A percentile compares a stretch with the other conserved stretches of the same genome.
These are phyloP conservation scores for Chytriomyces sp. DNA, from an alignment of 192 early-diverging fungal genomes.

Conservation along the genomic window DNA sequence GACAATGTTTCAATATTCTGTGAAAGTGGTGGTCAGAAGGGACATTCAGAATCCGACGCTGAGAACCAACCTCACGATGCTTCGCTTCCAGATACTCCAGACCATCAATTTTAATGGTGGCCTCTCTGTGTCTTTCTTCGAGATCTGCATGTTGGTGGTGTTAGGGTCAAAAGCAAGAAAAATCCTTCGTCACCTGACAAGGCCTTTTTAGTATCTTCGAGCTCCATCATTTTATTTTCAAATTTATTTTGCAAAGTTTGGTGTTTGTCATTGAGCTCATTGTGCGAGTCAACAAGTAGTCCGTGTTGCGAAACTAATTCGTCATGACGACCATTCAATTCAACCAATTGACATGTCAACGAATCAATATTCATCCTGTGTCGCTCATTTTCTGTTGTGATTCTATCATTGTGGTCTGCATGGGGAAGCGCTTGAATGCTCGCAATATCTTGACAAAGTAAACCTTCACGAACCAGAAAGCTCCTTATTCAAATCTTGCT, in stretches of 20 bases:
- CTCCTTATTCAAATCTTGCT: constrained; percentile 15
- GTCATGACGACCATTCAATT: neutral
- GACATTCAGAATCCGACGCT: no score
- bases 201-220: neutral
- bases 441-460: neutral
- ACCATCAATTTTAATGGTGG: neutral
- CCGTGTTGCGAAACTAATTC: neutral
- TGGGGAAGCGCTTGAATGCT: neutral
- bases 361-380: constrained; percentile 6
- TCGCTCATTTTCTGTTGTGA: neutral
- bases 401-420: constrained; percentile 7
- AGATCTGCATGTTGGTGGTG: neutral
- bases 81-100: neutral
- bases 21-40: no score
- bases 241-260: neutral
- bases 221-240: neutral
- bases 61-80: no score
- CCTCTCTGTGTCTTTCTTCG: neutral
- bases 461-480: neutral
- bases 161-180: no score
- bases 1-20: neutral
- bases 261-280: neutral
- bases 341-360: constrained; percentile 8
- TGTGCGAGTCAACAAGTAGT: neutral
- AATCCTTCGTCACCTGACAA: neutral